These are phyloP conservation scores for Mixia osmundae DNA, from an alignment of 1,284 basidiomycete species.

Conservation along the genomic window DNA sequence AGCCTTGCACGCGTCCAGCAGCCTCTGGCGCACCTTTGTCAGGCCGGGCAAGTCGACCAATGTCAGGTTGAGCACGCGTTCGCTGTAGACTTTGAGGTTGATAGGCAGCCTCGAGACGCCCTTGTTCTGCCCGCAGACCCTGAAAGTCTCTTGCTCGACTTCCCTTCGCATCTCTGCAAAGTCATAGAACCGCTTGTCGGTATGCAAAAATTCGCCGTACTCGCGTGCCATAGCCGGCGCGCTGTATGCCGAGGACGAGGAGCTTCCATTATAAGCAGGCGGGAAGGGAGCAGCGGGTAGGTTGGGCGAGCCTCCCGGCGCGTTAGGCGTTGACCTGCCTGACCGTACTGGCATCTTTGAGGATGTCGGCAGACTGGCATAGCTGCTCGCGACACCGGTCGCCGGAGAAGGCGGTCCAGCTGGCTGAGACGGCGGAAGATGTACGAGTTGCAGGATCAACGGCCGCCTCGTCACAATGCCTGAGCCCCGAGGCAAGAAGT, in stretches of 20 bases:
- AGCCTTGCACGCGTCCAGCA: neutral
- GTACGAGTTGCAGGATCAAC: slow-evolving; percentile 34
- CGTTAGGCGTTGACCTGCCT: neutral
- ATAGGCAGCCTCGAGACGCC: slow-evolving; percentile 84
- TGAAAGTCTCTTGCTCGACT: slow-evolving; percentile 91
- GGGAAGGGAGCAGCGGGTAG: slow-evolving; percentile 26
- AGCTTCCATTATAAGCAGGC: slow-evolving; percentile 14
- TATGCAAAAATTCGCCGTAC: slow-evolving; percentile 91
- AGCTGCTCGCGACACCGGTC: slow-evolving; percentile 1
- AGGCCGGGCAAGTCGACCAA: slow-evolving; percentile 87
- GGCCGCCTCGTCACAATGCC: slow-evolving; percentile 92
- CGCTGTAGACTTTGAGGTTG: slow-evolving; percentile 78
- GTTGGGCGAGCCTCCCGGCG: slow-evolving; percentile 4
- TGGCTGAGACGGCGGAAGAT: slow-evolving; percentile 6
- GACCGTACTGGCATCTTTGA: neutral
- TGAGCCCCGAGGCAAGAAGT: slow-evolving; percentile 67
- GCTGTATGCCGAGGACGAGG: slow-evolving; percentile 2
- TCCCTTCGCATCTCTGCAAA: slow-evolving; percentile 83
- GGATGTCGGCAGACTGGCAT: neutral
- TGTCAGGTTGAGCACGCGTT: slow-evolving; percentile 82
- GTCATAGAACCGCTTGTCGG: slow-evolving; percentile 88
- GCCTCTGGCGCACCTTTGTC: slow-evolving; percentile 45
- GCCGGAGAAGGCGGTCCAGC: slow-evolving; percentile 7
- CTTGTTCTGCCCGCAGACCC: slow-evolving; percentile 93
- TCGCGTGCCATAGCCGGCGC: slow-evolving; percentile 27